A percentile compares a stretch with the other conserved stretches of the same genome.
These are phyloP conservation scores for Fusarium sp. DNA, from an alignment of 2,329 filamentous ascomycete genomes.

Conservation along the genomic window DNA sequence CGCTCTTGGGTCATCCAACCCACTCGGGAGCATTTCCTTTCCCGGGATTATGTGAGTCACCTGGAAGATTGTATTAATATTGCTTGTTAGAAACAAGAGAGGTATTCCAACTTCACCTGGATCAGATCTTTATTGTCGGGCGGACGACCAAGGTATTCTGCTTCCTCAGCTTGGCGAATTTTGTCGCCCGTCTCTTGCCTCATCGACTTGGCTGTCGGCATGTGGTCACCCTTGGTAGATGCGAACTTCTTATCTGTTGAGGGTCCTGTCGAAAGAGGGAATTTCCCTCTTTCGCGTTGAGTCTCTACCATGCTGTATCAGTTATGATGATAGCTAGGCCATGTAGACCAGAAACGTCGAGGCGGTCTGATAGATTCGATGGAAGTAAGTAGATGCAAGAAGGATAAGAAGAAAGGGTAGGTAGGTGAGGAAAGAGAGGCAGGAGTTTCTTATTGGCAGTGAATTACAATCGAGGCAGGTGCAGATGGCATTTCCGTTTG, in stretches of 20 bases:
- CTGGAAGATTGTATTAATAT: conserved; percentile 2
- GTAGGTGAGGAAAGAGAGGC: too few relatives aligned
- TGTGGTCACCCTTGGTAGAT: conserved; percentile 6
- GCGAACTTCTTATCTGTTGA: conserved; percentile 6
- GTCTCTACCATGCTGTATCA: conserved; percentile 2
- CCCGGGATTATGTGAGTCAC: conserved; percentile 47
- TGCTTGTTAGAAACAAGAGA: neutral
- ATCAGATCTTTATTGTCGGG: conserved; percentile 39
- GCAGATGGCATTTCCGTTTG: conserved; percentile 8
- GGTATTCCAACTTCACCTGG: conserved; percentile 34
- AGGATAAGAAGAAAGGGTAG: neutral
- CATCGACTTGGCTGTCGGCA: conserved; percentile 41
- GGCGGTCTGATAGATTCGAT: neutral
- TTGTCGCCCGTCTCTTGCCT: conserved; percentile 32
- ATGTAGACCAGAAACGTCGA: neutral
- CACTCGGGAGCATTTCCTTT: conserved; percentile 42
- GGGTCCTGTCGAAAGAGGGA: neutral
- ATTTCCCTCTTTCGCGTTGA: neutral
- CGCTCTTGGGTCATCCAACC: conserved; percentile 36
- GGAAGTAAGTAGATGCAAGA: neutral
- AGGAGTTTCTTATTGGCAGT: neutral
- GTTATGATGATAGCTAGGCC: neutral
- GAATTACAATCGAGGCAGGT: neutral
- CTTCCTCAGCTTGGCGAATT: conserved; percentile 24
- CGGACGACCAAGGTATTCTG: conserved; percentile 41